Conservation (phyloP, 768 basidiomycete species). For the Coprinopsis sp. region DNA sequence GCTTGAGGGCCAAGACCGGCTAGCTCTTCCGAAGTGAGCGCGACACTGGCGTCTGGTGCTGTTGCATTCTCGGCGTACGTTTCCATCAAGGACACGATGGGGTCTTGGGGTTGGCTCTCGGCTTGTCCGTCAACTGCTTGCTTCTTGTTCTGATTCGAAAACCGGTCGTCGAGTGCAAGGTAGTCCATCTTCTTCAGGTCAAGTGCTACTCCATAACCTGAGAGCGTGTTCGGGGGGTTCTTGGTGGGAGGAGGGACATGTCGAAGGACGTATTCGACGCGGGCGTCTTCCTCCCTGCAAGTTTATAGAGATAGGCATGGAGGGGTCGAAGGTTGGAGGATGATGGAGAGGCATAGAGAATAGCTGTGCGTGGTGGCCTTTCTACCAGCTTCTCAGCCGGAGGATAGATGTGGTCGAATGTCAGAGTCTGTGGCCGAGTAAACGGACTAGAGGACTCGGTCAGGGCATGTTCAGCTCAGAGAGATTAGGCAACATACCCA, state of each 20-base stretch:
- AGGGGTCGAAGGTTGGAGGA: constrained; percentile 68
- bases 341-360: constrained; percentile 70
- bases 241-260: constrained; percentile 42
- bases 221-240: constrained; percentile 35
- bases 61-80: constrained; percentile 34
- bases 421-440: constrained; percentile 46
- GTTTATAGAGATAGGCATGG: constrained; percentile 56
- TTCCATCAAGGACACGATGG: constrained; percentile 35
- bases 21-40: constrained; percentile 51
- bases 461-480: constrained; percentile 1
- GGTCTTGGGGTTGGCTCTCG: constrained; percentile 28
- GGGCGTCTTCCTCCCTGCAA: constrained; percentile 38
- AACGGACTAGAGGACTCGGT: constrained; percentile 21
- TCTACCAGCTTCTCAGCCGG: constrained; percentile 39
- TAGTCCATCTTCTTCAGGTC: constrained; percentile 98
- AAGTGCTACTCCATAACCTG: constrained; percentile 88
- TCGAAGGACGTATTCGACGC: constrained; percentile 74
- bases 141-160: constrained; percentile 25
- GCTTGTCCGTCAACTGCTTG: constrained; percentile 5
- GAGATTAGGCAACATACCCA: constrained; percentile 16
- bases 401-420: constrained; percentile 77
- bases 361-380: constrained; percentile 55
- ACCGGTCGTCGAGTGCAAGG: constrained; percentile 85
- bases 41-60: constrained; percentile 36
- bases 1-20: constrained; percentile 66